Conservation (phyloP, 2,329 filamentous ascomycete species). For the Ascochyta clinopodiicola region DNA sequence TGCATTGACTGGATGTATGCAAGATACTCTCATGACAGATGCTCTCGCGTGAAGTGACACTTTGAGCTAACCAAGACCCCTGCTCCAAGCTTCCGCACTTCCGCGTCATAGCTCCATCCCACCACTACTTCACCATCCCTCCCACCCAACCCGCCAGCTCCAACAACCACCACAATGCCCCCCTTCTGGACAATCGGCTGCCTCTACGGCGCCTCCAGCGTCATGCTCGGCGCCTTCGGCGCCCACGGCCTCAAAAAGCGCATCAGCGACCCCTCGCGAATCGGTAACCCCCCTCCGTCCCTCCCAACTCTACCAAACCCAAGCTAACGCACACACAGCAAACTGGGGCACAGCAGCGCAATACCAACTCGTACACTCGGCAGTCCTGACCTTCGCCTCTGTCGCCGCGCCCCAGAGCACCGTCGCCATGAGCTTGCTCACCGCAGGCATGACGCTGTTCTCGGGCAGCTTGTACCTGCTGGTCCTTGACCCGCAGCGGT, state of each 20-base stretch:
- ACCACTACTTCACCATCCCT: background rate
- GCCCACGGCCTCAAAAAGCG: slow-evolving; percentile 70
- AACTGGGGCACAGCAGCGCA: slow-evolving; percentile 71
- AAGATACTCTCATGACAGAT: no score
- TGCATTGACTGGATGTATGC: no score
- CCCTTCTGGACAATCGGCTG: slow-evolving; percentile 68
- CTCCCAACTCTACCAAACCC: no score
- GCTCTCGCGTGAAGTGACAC: no score
- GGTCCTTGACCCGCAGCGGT: slow-evolving; percentile 66
- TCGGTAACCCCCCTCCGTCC: slow-evolving; percentile 42
- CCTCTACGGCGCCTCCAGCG: slow-evolving; percentile 67
- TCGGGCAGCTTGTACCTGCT: slow-evolving; percentile 70
- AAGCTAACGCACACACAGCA: slow-evolving; percentile 25
- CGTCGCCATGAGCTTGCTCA: slow-evolving; percentile 64
- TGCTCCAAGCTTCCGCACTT: slow-evolving; percentile 22
- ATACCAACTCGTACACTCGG: slow-evolving; percentile 72
- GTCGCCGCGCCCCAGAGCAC: slow-evolving; percentile 61
- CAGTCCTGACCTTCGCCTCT: slow-evolving; percentile 64
- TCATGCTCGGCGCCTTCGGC: slow-evolving; percentile 70
- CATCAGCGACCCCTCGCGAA: slow-evolving; percentile 63
- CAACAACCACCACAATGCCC: slow-evolving; percentile 35
- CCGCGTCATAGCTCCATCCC: slow-evolving; percentile 13
- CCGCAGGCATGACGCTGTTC: slow-evolving; percentile 71
- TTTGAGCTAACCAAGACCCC: no score
- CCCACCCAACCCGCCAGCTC: background rate